Conservation (phyloP, 202 grass and related monocot species). For the Cymbopogon flexuosus region DNA sequence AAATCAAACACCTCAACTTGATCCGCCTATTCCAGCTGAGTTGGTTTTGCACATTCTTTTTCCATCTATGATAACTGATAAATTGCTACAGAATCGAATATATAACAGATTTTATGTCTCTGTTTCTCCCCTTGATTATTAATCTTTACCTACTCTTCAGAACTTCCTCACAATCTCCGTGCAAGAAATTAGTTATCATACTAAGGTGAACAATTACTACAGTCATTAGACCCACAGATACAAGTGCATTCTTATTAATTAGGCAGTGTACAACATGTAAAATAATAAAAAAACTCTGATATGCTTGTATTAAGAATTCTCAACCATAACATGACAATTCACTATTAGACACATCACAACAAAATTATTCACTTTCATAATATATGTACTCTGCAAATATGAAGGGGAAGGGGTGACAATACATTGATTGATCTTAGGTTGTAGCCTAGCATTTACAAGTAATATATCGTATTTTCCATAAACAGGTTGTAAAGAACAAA, state of each 20-base stretch:
- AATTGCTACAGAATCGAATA: not conserved
- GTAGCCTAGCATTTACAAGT: not conserved
- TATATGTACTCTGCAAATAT: not conserved
- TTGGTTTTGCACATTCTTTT: not conserved
- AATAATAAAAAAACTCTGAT: not conserved
- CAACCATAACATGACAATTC: not conserved
- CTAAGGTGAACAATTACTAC: conserved; percentile 1
- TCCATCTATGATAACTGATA: not conserved
- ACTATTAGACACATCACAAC: not conserved
- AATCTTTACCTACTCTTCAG: not conserved
- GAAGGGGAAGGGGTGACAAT: not conserved
- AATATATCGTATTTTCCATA: not conserved
- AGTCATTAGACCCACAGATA: not conserved
- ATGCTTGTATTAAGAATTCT: not conserved
- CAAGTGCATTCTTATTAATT: not conserved
- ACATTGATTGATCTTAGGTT: not conserved
- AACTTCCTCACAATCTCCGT: not conserved
- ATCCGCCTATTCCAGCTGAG: not conserved
- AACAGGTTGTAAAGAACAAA: not conserved
- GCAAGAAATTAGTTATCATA: not conserved
- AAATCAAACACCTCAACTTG: not conserved
- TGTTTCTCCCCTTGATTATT: not conserved
- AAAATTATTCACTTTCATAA: not conserved
- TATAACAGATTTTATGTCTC: not conserved
- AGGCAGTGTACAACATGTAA: not conserved